A percentile compares a stretch with the other conserved stretches of the same genome.
Evolutionary conservation across 2,329 filamentous ascomycete species (phyloP).

Genomic region (Polytolypa hystricis): DNA sequence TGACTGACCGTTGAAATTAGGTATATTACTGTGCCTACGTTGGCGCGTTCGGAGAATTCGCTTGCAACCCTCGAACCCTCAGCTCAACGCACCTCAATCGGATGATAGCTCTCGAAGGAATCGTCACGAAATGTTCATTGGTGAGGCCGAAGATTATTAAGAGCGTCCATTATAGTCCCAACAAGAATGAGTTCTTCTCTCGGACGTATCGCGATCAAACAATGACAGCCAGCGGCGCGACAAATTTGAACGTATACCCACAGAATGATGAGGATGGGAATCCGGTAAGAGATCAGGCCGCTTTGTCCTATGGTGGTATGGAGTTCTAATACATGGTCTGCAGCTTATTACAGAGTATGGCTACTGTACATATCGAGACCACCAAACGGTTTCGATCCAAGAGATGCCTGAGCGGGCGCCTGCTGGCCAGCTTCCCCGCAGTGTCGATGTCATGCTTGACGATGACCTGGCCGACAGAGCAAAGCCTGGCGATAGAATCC

Average conservation of each 20-base stretch:
- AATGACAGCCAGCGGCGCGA: conserved; percentile 78
- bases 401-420: conserved; percentile 98
- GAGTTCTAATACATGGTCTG: neutral
- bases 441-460: conserved; percentile 92
- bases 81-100: conserved; percentile 83
- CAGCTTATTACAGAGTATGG: conserved; percentile 86
- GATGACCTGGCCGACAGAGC: conserved; percentile 91
- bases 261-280: conserved; percentile 90
- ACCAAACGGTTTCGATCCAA: conserved; percentile 95
- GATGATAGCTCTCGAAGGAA: conserved; percentile 95
- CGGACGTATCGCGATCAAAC: conserved; percentile 93
- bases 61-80: conserved; percentile 88
- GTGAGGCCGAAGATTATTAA: conserved; percentile 96
- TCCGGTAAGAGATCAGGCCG: conserved; percentile 40
- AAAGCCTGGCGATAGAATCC: conserved; percentile 91
- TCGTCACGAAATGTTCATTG: conserved; percentile 90
- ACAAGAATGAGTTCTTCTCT: conserved; percentile 73
- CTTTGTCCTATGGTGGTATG: conserved; percentile 1
- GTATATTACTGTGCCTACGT: conserved; percentile 94
- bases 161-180: conserved; percentile 93
- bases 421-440: conserved; percentile 85
- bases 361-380: conserved; percentile 88
- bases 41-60: conserved; percentile 87
- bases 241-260: conserved; percentile 85
- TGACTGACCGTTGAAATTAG: conserved; percentile 5